These are phyloP conservation scores for Trichoderma guizhouense DNA, from an alignment of 2,329 filamentous ascomycete genomes.

Conservation along the genomic window DNA sequence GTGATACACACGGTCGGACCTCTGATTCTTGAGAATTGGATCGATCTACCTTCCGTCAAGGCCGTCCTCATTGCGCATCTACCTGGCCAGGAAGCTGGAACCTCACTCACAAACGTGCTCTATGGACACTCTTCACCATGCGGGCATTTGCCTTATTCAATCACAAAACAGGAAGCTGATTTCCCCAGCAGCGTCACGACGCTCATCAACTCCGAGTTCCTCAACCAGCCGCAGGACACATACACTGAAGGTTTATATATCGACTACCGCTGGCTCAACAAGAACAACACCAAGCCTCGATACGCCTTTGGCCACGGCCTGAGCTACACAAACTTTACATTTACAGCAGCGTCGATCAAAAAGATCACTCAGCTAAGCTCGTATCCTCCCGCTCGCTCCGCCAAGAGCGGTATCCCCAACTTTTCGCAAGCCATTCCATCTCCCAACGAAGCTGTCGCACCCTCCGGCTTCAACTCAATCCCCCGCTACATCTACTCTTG, in stretches of 20 bases:
- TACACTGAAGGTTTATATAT: conserved; percentile 82
- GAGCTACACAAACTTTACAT: conserved; percentile 71
- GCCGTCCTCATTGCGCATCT: conserved; percentile 80
- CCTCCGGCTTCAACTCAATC: conserved; percentile 55
- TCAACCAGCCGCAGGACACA: conserved; percentile 73
- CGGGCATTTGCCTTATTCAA: conserved; percentile 84
- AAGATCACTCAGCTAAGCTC: conserved; percentile 42
- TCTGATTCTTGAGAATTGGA: conserved; percentile 75
- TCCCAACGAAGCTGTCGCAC: conserved; percentile 55
- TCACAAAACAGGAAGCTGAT: conserved; percentile 66
- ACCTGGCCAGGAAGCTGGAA: conserved; percentile 82
- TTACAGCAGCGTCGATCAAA: conserved; percentile 49
- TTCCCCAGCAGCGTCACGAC: conserved; percentile 60
- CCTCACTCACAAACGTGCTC: conserved; percentile 74
- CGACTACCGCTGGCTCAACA: conserved; percentile 89
- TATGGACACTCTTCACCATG: conserved; percentile 73
- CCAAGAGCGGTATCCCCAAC: conserved; percentile 40
- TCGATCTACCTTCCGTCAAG: conserved; percentile 72
- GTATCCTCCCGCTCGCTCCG: conserved; percentile 33
- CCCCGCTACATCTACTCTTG: conserved; percentile 70
- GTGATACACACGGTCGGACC: conserved; percentile 85
- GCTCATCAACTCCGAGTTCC: conserved; percentile 45
- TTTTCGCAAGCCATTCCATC: conserved; percentile 52
- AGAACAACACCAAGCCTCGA: conserved; percentile 66
- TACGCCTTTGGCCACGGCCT: conserved; percentile 87